These are phyloP conservation scores for Ceratonia siliqua DNA, from an alignment of 306 rosid genomes.

Conservation along the genomic window DNA sequence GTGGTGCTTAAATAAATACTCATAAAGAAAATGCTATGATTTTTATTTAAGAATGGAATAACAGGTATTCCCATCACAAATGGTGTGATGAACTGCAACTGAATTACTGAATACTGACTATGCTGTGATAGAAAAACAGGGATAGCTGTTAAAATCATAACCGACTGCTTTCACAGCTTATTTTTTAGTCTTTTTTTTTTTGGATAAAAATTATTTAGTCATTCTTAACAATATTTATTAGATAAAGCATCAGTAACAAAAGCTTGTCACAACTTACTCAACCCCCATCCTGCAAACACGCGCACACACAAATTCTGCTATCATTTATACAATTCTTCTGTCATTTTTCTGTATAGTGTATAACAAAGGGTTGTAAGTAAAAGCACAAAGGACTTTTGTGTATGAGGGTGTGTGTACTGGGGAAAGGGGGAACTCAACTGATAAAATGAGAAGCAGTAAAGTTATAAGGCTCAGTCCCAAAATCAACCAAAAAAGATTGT, in stretches of 20 bases:
- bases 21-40: background rate
- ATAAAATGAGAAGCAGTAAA: background rate
- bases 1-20: background rate
- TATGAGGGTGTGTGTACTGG: conserved; percentile 1
- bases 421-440: conserved; percentile 13
- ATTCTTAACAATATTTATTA: background rate
- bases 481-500: background rate
- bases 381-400: background rate
- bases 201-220: too few relatives aligned
- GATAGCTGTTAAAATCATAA: background rate
- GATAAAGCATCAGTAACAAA: background rate
- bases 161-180: background rate
- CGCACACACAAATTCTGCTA: background rate
- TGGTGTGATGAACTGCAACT: background rate
- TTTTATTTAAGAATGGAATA: background rate
- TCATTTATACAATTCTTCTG: background rate
- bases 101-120: background rate
- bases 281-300: background rate
- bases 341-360: background rate
- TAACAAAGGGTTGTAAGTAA: background rate
- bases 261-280: background rate
- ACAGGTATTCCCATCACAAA: background rate
- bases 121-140: background rate
- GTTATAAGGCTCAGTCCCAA: background rate
- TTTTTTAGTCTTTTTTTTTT: background rate